These are phyloP conservation scores for Durusdinium trenchii DNA, from an alignment of 73 alveolate species.

Conservation along the genomic window DNA sequence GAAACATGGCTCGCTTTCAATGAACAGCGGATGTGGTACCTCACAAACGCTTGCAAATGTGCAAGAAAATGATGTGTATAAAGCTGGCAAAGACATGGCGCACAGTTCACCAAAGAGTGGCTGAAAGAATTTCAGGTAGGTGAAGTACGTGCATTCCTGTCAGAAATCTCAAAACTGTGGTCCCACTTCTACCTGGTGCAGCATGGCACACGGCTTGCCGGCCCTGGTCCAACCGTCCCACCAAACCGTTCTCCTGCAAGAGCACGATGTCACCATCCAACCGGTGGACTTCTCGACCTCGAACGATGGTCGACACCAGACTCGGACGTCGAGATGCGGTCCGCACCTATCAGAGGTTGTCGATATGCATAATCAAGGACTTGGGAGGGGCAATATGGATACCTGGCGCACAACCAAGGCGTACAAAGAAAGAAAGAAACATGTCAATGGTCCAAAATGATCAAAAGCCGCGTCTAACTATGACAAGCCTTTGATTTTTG, in stretches of 20 bases:
- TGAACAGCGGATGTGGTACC: constrained; percentile 91
- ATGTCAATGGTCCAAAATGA: neutral
- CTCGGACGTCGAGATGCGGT: neutral
- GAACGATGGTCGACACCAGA: neutral
- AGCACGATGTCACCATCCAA: constrained; percentile 78
- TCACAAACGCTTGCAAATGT: neutral
- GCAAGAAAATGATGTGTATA: neutral
- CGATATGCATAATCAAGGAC: constrained; percentile 78
- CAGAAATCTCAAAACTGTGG: no score
- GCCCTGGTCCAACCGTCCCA: neutral
- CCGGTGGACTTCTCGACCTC: constrained; percentile 76
- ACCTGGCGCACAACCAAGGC: neutral
- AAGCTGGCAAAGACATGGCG: neutral
- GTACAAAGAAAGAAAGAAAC: neutral
- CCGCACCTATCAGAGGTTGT: constrained; percentile 77
- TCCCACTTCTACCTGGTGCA: no score
- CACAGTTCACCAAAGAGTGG: constrained; percentile 81
- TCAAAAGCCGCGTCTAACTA: neutral
- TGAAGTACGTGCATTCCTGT: constrained; percentile 82
- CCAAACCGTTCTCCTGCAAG: constrained; percentile 37
- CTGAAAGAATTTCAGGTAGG: constrained; percentile 78
- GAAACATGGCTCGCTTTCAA: constrained; percentile 92
- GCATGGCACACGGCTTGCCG: no score
- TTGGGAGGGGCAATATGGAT: constrained; percentile 78
- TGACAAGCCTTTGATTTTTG: no score